phyloP scores from a whole-genome alignment of 257 asterid genomes.

The Paulownia fortunei region DNA sequence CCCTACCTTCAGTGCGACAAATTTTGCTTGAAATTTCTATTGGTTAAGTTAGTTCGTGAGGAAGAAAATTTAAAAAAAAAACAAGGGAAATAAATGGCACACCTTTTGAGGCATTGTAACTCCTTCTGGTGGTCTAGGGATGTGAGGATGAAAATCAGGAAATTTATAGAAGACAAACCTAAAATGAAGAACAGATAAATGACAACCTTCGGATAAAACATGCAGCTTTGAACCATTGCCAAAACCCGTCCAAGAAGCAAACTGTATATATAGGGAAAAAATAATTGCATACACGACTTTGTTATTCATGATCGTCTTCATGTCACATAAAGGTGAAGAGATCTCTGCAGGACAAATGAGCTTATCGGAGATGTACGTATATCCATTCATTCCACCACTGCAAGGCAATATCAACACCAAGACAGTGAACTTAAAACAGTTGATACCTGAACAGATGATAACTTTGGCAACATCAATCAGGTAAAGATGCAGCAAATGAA shows the following conservation, averaged over 20 bases:
- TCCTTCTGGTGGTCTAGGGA: conserved; percentile 53
- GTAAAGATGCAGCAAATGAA: background rate
- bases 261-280: background rate
- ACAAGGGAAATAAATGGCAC: conserved; percentile 4
- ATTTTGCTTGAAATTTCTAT: background rate
- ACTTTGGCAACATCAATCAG: background rate
- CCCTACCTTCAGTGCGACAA: background rate
- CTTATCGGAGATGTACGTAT: conserved; percentile 46
- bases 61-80: background rate
- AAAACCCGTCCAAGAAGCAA: background rate
- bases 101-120: conserved; percentile 56
- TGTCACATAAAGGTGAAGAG: conserved; percentile 48
- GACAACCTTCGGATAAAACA: background rate
- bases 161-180: conserved; percentile 58
- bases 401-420: conserved; percentile 25
- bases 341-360: conserved; percentile 53
- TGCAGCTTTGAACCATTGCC: conserved; percentile 1
- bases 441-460: background rate
- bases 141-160: conserved; percentile 62
- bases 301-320: conserved; percentile 49
- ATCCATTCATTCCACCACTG: conserved; percentile 75
- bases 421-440: background rate
- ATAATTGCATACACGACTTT: conserved; percentile 55
- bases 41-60: background rate
- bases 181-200: conserved; percentile 21